Percentiles rank a stretch among this genome's conserved stretches.
phyloP scores from a whole-genome alignment of 2,329 filamentous ascomycete species.

The Aciculosporium take region DNA sequence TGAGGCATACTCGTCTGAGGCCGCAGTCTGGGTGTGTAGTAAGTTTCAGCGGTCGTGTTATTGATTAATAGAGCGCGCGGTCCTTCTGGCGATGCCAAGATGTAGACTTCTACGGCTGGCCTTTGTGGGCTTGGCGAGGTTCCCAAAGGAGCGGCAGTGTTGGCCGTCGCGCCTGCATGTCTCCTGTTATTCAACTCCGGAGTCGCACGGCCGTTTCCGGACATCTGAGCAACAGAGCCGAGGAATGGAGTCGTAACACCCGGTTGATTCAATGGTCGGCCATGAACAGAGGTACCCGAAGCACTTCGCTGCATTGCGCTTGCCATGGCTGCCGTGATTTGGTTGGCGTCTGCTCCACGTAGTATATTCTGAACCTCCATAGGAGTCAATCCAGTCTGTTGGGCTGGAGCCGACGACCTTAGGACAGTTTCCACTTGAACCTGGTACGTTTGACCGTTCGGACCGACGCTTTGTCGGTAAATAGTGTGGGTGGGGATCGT shows the following conservation, averaged over 20 bases:
- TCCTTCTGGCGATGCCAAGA: slow-evolving; percentile 45
- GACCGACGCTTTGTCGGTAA: slow-evolving; percentile 19
- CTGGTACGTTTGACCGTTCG: slow-evolving; percentile 21
- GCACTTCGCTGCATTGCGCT: slow-evolving; percentile 38
- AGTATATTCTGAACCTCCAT: slow-evolving; percentile 32
- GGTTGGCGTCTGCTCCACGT: slow-evolving; percentile 29
- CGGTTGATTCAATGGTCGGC: slow-evolving; percentile 20
- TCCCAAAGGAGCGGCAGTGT: slow-evolving; percentile 9
- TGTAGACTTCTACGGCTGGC: slow-evolving; percentile 38
- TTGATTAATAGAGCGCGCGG: slow-evolving; percentile 44
- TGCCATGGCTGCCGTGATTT: slow-evolving; percentile 32
- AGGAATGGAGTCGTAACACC: slow-evolving; percentile 29
- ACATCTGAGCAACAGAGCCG: slow-evolving; percentile 21
- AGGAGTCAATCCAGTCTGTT: slow-evolving; percentile 21
- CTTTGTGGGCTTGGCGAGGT: slow-evolving; percentile 11
- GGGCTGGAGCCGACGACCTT: slow-evolving; percentile 10
- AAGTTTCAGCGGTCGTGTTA: slow-evolving; percentile 32
- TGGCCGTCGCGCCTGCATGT: slow-evolving; percentile 17
- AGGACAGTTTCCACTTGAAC: slow-evolving; percentile 22
- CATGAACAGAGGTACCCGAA: slow-evolving; percentile 29
- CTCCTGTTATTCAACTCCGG: slow-evolving; percentile 26
- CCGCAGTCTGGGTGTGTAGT: slow-evolving; percentile 30
- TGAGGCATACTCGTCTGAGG: slow-evolving; percentile 15
- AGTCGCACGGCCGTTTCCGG: slow-evolving; percentile 32
- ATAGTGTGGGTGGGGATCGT: slow-evolving; percentile 17